These are phyloP conservation scores for Paramecium biaurelia DNA, from an alignment of 73 alveolate genomes.

Conservation along the genomic window DNA sequence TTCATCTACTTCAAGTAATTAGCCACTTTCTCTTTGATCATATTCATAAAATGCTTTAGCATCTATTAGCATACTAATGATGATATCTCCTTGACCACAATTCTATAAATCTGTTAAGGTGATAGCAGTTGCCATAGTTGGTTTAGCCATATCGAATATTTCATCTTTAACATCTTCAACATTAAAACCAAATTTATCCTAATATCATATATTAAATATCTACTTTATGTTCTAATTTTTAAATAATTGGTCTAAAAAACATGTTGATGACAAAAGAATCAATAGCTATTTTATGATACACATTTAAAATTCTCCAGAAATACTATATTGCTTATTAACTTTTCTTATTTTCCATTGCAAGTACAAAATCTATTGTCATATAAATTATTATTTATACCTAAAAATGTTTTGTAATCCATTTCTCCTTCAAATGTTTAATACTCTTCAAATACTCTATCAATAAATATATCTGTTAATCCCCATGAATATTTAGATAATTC, in stretches of 20 bases:
- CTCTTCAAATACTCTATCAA: slow-evolving; percentile 95
- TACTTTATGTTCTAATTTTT: slow-evolving; percentile 77
- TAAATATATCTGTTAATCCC: slow-evolving; percentile 90
- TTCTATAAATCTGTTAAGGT: slow-evolving; percentile 79
- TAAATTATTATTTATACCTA: neutral
- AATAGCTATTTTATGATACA: slow-evolving; percentile 86
- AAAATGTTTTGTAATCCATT: slow-evolving; percentile 97
- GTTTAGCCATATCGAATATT: slow-evolving; percentile 95
- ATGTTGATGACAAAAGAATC: slow-evolving; percentile 94
- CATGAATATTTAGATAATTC: slow-evolving; percentile 88
- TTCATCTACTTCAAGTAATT: slow-evolving; percentile 53
- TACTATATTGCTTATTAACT: slow-evolving; percentile 85
- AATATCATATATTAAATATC: neutral
- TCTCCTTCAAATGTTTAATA: slow-evolving; percentile 95
- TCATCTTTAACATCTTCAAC: slow-evolving; percentile 95
- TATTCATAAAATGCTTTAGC: slow-evolving; percentile 98
- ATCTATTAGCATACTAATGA: slow-evolving; percentile 93
- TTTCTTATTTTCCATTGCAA: slow-evolving; percentile 99
- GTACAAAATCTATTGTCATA: slow-evolving; percentile 85
- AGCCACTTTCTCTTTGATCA: slow-evolving; percentile 98
- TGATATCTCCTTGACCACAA: slow-evolving; percentile 89
- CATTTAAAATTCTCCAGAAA: slow-evolving; percentile 89
- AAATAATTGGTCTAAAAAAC: slow-evolving; percentile 88
- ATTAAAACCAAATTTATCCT: slow-evolving; percentile 83
- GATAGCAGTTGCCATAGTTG: slow-evolving; percentile 82